Evolutionary conservation across 768 basidiomycete genomes (phyloP), one percentile per base, ranked within the genome.

Genomic region (Sarcodon sp.): DNA sequence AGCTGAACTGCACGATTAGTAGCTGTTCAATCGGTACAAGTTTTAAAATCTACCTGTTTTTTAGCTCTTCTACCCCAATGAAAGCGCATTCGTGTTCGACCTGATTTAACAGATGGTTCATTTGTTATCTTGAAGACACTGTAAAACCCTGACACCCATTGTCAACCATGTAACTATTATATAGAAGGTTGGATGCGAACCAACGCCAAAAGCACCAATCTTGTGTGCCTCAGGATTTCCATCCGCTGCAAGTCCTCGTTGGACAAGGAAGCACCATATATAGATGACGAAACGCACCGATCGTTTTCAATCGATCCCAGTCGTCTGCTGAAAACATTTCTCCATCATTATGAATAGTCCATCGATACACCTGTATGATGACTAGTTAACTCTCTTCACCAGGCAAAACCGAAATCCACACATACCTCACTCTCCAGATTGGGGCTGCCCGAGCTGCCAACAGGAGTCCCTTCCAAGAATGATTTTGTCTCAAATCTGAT

Each of bases 141-240:
- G 46, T 60, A 60, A 54, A 60, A 61, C 34, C 57, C 52, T 54
- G 11, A 4, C 6, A 35, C 4, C 21, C 21, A 27, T 27, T 27
- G 21, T 27, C 21, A 27, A 27, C 21, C 21, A 27, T 27, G 21
- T 4, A 27, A 27, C 21, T 27, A 27, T 2, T 27, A 15, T 7
- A 2, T 6, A 12, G 16, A 35, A 15, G 3, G 11, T 8, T 41
- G 32, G 34, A 15, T 13, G 35, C 47, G 12, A 35, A 58, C 58
- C 61, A 36, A 65, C 64, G 36, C 66, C 66, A 44, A 68, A 67
- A 31, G 71, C 72, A 21, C 75, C 75, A 44, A 77, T 73, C 62
- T 71, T 72, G 45, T 66, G 61, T 52, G 73, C 72, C 50, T 76
- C 71, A 0, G 74, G 73, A 51, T 77, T 75, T 3, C 75, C 75